Conservation (phyloP, 139 green algal species). For the Chlamydomonas sphaeroides region DNA sequence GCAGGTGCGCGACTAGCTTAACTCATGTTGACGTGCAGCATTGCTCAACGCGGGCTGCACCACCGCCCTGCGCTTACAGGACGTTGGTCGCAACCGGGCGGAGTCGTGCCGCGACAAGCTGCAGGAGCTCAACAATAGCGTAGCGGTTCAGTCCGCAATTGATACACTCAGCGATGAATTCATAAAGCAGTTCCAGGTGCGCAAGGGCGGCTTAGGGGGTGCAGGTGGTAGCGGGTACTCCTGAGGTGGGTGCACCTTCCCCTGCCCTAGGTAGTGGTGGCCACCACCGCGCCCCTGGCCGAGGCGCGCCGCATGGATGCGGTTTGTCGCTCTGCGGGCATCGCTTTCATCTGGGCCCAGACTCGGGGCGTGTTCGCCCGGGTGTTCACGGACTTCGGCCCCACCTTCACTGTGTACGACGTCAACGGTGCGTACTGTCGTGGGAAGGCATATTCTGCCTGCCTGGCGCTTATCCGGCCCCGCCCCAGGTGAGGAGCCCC, state of each 20-base stretch:
- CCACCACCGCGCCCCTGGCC: constrained; percentile 68
- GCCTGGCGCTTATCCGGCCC: background rate
- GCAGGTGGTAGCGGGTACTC: too few relatives aligned
- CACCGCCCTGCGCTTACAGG: constrained; percentile 16
- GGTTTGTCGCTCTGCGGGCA: constrained; percentile 80
- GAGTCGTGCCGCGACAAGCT: constrained; percentile 90
- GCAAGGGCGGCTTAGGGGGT: too few relatives aligned
- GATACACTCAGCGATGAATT: constrained; percentile 73
- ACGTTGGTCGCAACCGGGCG: constrained; percentile 91
- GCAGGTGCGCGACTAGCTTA: constrained; percentile 17
- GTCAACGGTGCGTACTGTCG: constrained; percentile 90
- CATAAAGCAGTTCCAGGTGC: constrained; percentile 84
- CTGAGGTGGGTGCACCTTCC: too few relatives aligned
- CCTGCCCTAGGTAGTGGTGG: constrained; percentile 90
- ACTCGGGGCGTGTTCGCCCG: constrained; percentile 92
- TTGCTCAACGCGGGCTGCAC: too few relatives aligned
- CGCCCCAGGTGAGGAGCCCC: constrained; percentile 84
- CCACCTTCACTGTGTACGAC: constrained; percentile 88
- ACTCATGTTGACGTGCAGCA: too few relatives aligned
- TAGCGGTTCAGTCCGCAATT: constrained; percentile 73
- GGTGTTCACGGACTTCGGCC: constrained; percentile 98
- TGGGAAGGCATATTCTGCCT: too few relatives aligned
- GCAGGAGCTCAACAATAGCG: constrained; percentile 95
- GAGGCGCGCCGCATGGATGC: constrained; percentile 82
- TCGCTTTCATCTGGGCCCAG: constrained; percentile 91